Evolutionary conservation across 495 filamentous ascomycete species (phyloP), one percentile per base, ranked within the genome.

Genomic region (Cenococcum geophilum): DNA sequence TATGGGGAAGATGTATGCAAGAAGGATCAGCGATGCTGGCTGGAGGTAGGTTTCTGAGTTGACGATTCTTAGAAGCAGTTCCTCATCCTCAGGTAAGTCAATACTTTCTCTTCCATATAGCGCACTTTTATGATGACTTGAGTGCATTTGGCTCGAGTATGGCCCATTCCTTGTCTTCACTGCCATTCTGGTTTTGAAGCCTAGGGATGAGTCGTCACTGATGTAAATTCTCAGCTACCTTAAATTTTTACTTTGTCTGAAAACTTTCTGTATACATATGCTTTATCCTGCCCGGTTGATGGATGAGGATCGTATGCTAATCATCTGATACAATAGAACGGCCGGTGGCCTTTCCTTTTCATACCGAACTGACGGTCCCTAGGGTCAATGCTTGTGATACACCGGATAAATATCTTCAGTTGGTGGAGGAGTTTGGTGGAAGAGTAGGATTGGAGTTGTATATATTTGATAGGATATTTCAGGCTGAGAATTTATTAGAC

Each of bases 71-170:
- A 18, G 18, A 10, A 45, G 14, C 40, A 45, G 40, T 18, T 45
- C 18, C 40, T 34, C 16, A 1, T 22, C 22, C 22, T 21, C 21
- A 58, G 49, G 61, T 64, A 66, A 50, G 61, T 60, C 37, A 21
- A 14, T 65, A 53, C 66, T 63, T 59, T 66, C 55, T 47, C 63
- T 57, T 54, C 64, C 53, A 53, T 42, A 49, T 64, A 56, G 58
- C 68, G 66, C 57, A 52, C 53, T 51, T 45, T 60, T 65, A 91
- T 92, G 91, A 96, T 97, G 91, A 97, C 90, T 89, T 89, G 91
- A 97, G 91, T 89, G 91, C 91, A 97, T 97, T 97, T 97, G 91
- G 91, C 91, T 97, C 89, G 91, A 97, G 91, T 80, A 95, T 89
- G 83, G 80, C 72, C 69, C 74, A 79, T 68, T 60, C 61, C 67